Percentiles rank a stretch among this genome's conserved stretches.
phyloP scores from a whole-genome alignment of 2,329 filamentous ascomycete species.

The Chrysosphaeria jannelii region DNA sequence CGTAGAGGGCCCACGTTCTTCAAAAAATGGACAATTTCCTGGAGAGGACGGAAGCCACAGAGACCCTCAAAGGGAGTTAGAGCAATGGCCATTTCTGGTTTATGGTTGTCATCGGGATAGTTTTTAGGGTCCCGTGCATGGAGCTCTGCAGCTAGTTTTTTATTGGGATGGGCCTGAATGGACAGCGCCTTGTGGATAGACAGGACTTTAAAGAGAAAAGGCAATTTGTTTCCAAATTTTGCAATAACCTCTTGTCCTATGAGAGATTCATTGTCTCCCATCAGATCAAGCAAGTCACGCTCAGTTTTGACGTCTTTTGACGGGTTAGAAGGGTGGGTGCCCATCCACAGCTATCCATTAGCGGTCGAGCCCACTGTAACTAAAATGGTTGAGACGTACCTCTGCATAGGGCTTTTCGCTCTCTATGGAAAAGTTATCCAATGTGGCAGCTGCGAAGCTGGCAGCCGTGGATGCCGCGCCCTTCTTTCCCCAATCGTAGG shows the following conservation, averaged over 20 bases:
- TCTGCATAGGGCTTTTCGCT: slow-evolving; percentile 61
- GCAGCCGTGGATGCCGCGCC: slow-evolving; percentile 69
- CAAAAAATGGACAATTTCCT: slow-evolving; percentile 67
- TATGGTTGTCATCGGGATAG: slow-evolving; percentile 98
- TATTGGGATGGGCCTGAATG: slow-evolving; percentile 91
- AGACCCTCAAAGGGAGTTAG: slow-evolving; percentile 89
- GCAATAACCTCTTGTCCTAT: slow-evolving; percentile 43
- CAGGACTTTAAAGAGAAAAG: slow-evolving; percentile 93
- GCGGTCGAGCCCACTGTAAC: no score
- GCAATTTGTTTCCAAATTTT: slow-evolving; percentile 54
- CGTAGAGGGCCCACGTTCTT: slow-evolving; percentile 24
- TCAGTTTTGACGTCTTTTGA: slow-evolving; percentile 69
- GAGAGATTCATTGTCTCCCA: slow-evolving; percentile 61
- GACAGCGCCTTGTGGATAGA: slow-evolving; percentile 88
- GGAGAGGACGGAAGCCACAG: slow-evolving; percentile 74
- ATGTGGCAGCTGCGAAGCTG: slow-evolving; percentile 63
- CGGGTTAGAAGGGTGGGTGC: slow-evolving; percentile 83
- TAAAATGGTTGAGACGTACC: no score
- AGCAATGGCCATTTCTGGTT: slow-evolving; percentile 97
- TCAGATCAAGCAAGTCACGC: slow-evolving; percentile 59
- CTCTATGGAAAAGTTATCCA: slow-evolving; percentile 46
- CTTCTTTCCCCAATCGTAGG: slow-evolving; percentile 96
- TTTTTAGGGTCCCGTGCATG: slow-evolving; percentile 71
- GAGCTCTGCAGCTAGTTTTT: slow-evolving; percentile 69
- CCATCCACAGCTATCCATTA: slow-evolving; percentile 99